Percentiles rank a stretch among this genome's conserved stretches.
Evolutionary conservation across 306 rosid species (phyloP).

Genomic region (Ormosia emarginata): DNA sequence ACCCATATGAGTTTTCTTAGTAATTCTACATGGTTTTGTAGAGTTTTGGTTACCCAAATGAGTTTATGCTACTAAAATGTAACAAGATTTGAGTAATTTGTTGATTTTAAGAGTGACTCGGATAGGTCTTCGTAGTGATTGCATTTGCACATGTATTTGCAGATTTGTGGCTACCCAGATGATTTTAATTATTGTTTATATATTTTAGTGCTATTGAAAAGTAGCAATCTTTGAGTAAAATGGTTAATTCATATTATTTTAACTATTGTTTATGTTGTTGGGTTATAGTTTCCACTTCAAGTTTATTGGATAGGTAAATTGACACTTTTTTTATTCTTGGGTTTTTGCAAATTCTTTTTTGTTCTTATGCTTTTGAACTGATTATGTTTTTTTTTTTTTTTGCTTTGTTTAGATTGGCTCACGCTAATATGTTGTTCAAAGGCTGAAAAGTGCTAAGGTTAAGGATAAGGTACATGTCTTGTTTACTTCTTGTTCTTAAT

Average conservation of each 20-base stretch:
- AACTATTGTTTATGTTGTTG: neutral
- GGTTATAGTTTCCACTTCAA: neutral
- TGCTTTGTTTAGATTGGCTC: slow-evolving; percentile 60
- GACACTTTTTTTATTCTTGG: neutral
- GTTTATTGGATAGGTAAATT: neutral
- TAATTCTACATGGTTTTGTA: neutral
- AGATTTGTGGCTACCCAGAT: neutral
- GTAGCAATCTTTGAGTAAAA: neutral
- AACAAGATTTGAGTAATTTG: neutral
- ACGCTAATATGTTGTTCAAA: slow-evolving; percentile 78
- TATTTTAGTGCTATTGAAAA: neutral
- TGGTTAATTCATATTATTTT: neutral
- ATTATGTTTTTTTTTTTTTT: neutral
- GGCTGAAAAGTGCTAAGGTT: slow-evolving; percentile 78
- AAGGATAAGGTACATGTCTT: slow-evolving; percentile 70
- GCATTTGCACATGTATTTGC: neutral
- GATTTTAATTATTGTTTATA: neutral
- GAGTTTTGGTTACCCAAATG: neutral
- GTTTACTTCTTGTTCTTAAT: neutral
- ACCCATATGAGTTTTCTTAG: neutral
- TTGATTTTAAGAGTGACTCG: neutral
- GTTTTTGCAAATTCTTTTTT: neutral
- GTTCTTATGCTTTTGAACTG: slow-evolving; percentile 11
- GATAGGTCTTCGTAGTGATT: neutral
- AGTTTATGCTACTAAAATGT: neutral